Conservation (phyloP, 2,329 filamentous ascomycete species). For the Neofusicoccum kwambonambiense region DNA sequence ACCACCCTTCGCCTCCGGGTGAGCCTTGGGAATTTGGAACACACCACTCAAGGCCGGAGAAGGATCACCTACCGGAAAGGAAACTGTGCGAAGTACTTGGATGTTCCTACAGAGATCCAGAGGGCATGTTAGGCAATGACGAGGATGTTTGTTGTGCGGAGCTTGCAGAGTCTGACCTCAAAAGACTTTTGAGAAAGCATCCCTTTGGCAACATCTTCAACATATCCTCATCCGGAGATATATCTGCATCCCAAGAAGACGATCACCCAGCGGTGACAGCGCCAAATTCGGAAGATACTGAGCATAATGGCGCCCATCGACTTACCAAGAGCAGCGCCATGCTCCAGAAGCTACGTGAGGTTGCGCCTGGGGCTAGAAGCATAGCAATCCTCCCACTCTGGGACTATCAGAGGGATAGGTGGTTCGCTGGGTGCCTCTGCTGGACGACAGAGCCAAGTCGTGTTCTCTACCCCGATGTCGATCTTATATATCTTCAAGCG, state of each 20-base stretch:
- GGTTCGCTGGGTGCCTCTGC: slow-evolving; percentile 38
- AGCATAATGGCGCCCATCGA: not conserved
- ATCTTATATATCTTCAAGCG: slow-evolving; percentile 38
- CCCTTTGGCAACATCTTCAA: slow-evolving; percentile 40
- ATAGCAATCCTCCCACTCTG: slow-evolving; percentile 41
- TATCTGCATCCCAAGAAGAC: not conserved
- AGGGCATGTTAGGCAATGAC: slow-evolving; percentile 13
- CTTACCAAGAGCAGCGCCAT: not conserved
- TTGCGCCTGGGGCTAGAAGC: slow-evolving; percentile 34
- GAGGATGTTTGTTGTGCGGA: slow-evolving; percentile 8
- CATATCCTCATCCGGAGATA: slow-evolving; percentile 27
- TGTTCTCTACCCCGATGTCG: slow-evolving; percentile 37
- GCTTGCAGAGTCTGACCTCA: slow-evolving; percentile 32
- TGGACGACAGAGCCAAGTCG: slow-evolving; percentile 39
- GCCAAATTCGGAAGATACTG: not conserved
- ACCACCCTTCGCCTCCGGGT: not conserved
- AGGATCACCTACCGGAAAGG: not conserved
- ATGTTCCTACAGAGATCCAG: slow-evolving; percentile 16
- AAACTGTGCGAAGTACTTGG: slow-evolving; percentile 28
- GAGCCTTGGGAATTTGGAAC: not conserved
- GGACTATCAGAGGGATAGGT: slow-evolving; percentile 39
- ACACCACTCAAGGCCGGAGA: not conserved
- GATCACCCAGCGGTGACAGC: not conserved
- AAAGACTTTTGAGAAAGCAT: slow-evolving; percentile 34
- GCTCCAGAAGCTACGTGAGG: not conserved